These are phyloP conservation scores for Aspergillus luchuensis DNA, from an alignment of 2,329 filamentous ascomycete species.

Conservation along the genomic window DNA sequence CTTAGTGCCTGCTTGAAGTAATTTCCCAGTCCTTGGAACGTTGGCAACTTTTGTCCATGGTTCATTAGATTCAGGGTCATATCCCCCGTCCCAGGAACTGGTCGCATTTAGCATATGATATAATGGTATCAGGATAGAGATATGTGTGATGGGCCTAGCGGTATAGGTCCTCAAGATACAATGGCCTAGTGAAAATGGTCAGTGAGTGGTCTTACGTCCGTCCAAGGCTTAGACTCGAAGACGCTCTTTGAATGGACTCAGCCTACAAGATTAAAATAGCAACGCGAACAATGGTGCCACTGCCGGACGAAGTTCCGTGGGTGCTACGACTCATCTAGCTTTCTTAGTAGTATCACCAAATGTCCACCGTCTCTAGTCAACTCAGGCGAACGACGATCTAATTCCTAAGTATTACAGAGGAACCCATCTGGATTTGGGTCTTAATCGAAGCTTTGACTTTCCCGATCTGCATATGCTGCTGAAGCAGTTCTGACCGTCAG, in stretches of 20 bases:
- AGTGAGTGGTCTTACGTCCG: neutral
- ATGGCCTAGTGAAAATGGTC: neutral
- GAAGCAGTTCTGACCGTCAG: neutral
- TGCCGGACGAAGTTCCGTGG: neutral
- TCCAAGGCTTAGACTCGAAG: neutral
- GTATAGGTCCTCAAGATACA: neutral
- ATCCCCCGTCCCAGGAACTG: neutral
- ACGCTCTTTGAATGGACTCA: neutral
- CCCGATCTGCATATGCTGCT: neutral
- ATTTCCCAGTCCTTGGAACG: slow-evolving; percentile 2
- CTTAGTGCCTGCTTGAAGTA: neutral
- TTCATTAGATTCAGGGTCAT: slow-evolving; percentile 1
- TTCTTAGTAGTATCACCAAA: neutral
- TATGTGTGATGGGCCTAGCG: neutral
- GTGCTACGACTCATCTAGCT: neutral
- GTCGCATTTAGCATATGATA: neutral
- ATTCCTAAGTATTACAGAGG: neutral
- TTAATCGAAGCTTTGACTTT: slow-evolving; percentile 13
- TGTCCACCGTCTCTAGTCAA: neutral
- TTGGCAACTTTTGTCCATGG: neutral
- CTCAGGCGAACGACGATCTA: slow-evolving; percentile 7
- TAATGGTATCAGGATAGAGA: neutral
- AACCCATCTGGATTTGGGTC: neutral
- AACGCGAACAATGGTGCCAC: slow-evolving; percentile 7
- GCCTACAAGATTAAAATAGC: slow-evolving; percentile 1